Evolutionary conservation across 495 filamentous ascomycete species (phyloP), one percentile per base, ranked within the genome.

Genomic region (Penicillium riverlandense): DNA sequence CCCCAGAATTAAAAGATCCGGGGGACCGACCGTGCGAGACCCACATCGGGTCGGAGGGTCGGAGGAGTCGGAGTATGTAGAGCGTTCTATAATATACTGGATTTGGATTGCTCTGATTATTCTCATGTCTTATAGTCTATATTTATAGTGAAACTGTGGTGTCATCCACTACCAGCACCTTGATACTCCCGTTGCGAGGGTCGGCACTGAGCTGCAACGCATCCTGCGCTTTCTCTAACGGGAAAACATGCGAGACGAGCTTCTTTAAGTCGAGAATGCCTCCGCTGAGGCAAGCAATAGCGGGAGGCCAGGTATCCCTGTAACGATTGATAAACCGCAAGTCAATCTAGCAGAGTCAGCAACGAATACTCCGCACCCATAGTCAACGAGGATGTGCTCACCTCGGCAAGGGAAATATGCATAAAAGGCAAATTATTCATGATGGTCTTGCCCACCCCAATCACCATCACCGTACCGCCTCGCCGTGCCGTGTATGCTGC

Each of bases 171-270:
- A 84, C 71, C 41, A 79, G 70, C 0, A 83, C 69, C 57, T 82
- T 83, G 43, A 83, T 79, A 49, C 71, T 76, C 1, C 69, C 70
- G 16, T 67, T 70, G 6, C 50, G 58, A 1, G 65, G 43, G 55
- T 80, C 72, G 4, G 73, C 65, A 38, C 62, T 69, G 8, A 76
- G 35, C 22, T 79, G 61, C 49, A 83, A 57, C 0, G 79, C 80
- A 30, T 78, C 69, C 8, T 76, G 35, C 1, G 78, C 78, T 39
- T 69, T 65, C 50, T 80, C 77, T 14, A 84, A 58, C 4, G 75
- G 70, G 45, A 76, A 79, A 2, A 63, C 70, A 63, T 92, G 86
- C 14, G 86, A 91, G 13, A 95, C 75, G 27, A 89, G 63, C 31
- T 70, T 73, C 51, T 74, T 80, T 36, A 82, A 58, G 42, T 83